Evolutionary conservation across 768 basidiomycete genomes (phyloP).

Genomic region (Tulasnella sp.): DNA sequence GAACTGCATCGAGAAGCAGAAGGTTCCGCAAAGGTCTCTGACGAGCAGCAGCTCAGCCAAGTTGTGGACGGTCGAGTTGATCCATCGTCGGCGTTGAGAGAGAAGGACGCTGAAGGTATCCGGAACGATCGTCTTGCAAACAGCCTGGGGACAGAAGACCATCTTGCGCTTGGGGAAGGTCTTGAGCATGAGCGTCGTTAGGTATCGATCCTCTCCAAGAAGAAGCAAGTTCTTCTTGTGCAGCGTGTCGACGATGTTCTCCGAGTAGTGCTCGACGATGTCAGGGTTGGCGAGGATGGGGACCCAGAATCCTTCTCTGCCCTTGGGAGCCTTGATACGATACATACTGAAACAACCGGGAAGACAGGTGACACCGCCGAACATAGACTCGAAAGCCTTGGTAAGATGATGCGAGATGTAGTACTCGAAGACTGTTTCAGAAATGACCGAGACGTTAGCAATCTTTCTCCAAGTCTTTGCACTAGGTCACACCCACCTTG

Average conservation of each 20-base stretch:
- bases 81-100: conserved; percentile 97
- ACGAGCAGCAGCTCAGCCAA: conserved; percentile 90
- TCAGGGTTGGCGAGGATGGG: conserved; percentile 98
- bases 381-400: conserved; percentile 99
- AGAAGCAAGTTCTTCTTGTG: conserved; percentile 99
- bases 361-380: conserved; percentile 97
- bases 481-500: conserved; percentile 59
- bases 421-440: conserved; percentile 84
- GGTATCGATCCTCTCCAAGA: conserved; percentile 97
- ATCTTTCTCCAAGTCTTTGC: neutral
- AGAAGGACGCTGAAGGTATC: conserved; percentile 91
- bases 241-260: conserved; percentile 97
- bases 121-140: conserved; percentile 97
- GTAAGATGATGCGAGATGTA: conserved; percentile 99
- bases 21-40: conserved; percentile 96
- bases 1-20: conserved; percentile 99
- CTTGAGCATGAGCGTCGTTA: conserved; percentile 94
- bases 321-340: conserved; percentile 98
- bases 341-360: conserved; percentile 99
- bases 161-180: conserved; percentile 99
- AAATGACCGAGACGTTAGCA: neutral
- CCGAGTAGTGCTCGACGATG: conserved; percentile 97
- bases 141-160: conserved; percentile 96
- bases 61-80: conserved; percentile 98
- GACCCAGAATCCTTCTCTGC: conserved; percentile 92